A percentile compares a stretch with the other conserved stretches of the same genome.
Conservation (phyloP, 176 grass and related monocot genomes). For the Musa acuminata region DNA sequence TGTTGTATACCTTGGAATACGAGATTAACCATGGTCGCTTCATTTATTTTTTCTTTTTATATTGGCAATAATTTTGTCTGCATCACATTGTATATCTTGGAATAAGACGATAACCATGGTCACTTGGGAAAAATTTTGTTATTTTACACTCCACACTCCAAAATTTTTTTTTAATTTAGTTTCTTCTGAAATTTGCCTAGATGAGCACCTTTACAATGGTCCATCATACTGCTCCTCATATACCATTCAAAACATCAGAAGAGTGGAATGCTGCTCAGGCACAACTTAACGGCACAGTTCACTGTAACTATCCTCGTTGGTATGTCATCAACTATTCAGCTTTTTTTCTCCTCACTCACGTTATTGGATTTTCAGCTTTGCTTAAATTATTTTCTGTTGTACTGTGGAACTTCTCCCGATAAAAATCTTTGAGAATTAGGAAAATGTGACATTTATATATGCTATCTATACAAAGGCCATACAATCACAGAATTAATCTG, state of each 20-base stretch:
- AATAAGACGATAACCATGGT: not conserved
- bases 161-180: conserved; percentile 14
- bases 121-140: not conserved
- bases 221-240: conserved; percentile 98
- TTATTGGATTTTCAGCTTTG: not conserved
- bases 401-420: not conserved
- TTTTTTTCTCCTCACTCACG: not conserved
- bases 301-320: conserved; percentile 88
- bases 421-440: not conserved
- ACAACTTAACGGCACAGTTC: conserved; percentile 87
- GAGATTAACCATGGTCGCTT: not conserved
- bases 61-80: not conserved
- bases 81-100: not conserved
- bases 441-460: not conserved
- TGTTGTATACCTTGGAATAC: not conserved
- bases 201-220: conserved; percentile 99
- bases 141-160: not conserved
- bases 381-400: not conserved
- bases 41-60: conserved; percentile 7
- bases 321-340: conserved; percentile 9
- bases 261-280: conserved; percentile 93
- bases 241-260: conserved; percentile 93
- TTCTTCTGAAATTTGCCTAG: conserved; percentile 28
- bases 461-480: no score
- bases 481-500: no score